A percentile compares a stretch with the other conserved stretches of the same genome.
Conservation (phyloP, 805 yeast genomes). For the Pichia scutulata region DNA sequence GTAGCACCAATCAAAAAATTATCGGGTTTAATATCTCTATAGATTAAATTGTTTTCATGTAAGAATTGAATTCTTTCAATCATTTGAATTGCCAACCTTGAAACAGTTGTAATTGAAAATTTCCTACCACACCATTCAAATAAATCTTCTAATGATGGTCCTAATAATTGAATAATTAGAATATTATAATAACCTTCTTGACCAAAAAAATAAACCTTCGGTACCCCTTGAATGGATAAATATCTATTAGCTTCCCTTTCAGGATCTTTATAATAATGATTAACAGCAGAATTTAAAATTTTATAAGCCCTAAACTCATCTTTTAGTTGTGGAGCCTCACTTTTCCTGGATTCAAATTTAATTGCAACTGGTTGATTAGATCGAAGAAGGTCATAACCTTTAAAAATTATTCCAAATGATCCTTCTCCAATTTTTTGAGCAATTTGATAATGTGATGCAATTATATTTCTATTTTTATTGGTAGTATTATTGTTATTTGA, state of each 20-base stretch:
- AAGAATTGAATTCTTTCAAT: slow-evolving; percentile 62
- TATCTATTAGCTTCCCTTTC: slow-evolving; percentile 17
- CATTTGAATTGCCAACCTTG: slow-evolving; percentile 73
- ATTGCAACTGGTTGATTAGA: slow-evolving; percentile 60
- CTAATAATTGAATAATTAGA: slow-evolving; percentile 68
- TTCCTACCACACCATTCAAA: slow-evolving; percentile 85
- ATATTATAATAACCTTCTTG: slow-evolving; percentile 80
- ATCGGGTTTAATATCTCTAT: slow-evolving; percentile 80
- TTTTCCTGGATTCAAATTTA: slow-evolving; percentile 68
- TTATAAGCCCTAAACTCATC: slow-evolving; percentile 78
- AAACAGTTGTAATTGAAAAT: slow-evolving; percentile 64
- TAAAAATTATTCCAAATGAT: slow-evolving; percentile 78
- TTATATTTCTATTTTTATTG: slow-evolving; percentile 22
- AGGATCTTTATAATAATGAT: slow-evolving; percentile 23
- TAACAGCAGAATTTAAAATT: slow-evolving; percentile 50
- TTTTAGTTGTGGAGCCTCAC: slow-evolving; percentile 77
- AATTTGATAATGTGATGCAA: slow-evolving; percentile 63
- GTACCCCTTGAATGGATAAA: slow-evolving; percentile 48
- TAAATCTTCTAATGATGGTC: slow-evolving; percentile 76
- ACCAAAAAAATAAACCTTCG: slow-evolving; percentile 79
- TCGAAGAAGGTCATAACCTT: slow-evolving; percentile 66
- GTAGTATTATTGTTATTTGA: background rate
- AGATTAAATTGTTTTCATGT: slow-evolving; percentile 69
- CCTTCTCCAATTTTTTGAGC: slow-evolving; percentile 87
- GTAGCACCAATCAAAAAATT: slow-evolving; percentile 71